Evolutionary conservation across 1,139 yeast species (phyloP).

Genomic region (Scheffersomyces stambukii): DNA sequence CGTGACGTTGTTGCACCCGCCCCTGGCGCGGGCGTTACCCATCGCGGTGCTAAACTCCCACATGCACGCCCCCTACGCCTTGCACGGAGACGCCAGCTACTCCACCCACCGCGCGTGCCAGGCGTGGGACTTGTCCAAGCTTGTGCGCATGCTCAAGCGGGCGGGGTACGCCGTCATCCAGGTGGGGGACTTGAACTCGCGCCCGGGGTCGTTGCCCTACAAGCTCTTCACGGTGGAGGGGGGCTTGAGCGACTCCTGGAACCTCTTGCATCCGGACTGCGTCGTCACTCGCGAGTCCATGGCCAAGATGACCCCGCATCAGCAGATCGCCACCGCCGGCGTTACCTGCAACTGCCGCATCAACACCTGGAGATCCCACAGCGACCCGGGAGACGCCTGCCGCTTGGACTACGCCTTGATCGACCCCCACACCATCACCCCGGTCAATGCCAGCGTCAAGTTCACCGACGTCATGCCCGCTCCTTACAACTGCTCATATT

Average conservation of each 20-base stretch:
- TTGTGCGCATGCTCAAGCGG: conserved; percentile 56
- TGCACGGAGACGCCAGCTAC: conserved; percentile 86
- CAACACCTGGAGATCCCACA: conserved; percentile 77
- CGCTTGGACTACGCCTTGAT: conserved; percentile 86
- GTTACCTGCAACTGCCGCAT: conserved; percentile 84
- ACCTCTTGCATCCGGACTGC: conserved; percentile 40
- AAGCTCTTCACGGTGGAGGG: conserved; percentile 68
- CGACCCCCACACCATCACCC: conserved; percentile 50
- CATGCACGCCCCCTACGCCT: conserved; percentile 96
- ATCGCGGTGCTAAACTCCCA: conserved; percentile 85
- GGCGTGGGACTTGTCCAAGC: conserved; percentile 88
- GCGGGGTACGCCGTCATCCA: conserved; percentile 84
- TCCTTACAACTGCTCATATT: conserved; percentile 60
- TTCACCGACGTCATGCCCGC: conserved; percentile 67
- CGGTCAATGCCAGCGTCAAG: conserved; percentile 59
- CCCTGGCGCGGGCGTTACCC: conserved; percentile 40
- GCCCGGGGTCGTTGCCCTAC: conserved; percentile 83
- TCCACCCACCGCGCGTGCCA: conserved; percentile 89
- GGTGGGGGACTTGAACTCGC: conserved; percentile 89
- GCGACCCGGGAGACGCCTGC: conserved; percentile 72
- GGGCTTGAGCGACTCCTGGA: conserved; percentile 81
- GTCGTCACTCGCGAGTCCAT: conserved; percentile 38
- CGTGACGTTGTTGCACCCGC: conserved; percentile 61
- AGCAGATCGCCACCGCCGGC: conserved; percentile 72
- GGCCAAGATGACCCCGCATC: conserved; percentile 52